Evolutionary conservation across 2,329 filamentous ascomycete genomes (phyloP).

Genomic region (Dothideomycetidae sp.): DNA sequence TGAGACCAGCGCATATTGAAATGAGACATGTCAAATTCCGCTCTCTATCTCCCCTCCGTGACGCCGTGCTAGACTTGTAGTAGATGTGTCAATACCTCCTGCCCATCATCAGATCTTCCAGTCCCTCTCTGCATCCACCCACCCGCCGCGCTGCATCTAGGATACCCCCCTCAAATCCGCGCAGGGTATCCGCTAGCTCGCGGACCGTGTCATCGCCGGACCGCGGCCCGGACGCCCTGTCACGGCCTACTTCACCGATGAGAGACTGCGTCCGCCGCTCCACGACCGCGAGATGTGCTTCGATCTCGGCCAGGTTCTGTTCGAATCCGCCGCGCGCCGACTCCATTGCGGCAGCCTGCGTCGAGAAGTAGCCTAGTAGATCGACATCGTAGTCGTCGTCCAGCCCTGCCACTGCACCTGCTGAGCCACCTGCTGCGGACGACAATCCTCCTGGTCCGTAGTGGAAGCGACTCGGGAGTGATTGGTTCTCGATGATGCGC

Average conservation of each 20-base stretch:
- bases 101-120: slow-evolving; percentile 28
- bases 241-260: slow-evolving; percentile 16
- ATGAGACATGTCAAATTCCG: not conserved
- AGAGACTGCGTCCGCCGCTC: slow-evolving; percentile 29
- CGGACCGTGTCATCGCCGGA: slow-evolving; percentile 24
- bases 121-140: slow-evolving; percentile 33
- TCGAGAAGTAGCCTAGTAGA: slow-evolving; percentile 33
- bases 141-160: slow-evolving; percentile 33
- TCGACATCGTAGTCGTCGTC: slow-evolving; percentile 29
- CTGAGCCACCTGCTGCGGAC: slow-evolving; percentile 14
- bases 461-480: slow-evolving; percentile 52
- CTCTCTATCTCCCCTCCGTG: not conserved
- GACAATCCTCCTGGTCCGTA: slow-evolving; percentile 22
- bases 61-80: not conserved
- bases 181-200: slow-evolving; percentile 33
- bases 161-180: slow-evolving; percentile 36
- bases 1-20: too few relatives aligned
- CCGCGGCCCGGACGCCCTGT: slow-evolving; percentile 12
- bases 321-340: slow-evolving; percentile 28
- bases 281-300: slow-evolving; percentile 35
- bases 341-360: slow-evolving; percentile 27
- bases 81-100: slow-evolving; percentile 1
- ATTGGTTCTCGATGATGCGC: slow-evolving; percentile 59
- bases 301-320: slow-evolving; percentile 32
- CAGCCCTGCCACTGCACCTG: slow-evolving; percentile 12